A percentile compares a stretch with the other conserved stretches of the same genome.
Conservation (phyloP, 495 filamentous ascomycete species). For the Oidiodendron maius region DNA sequence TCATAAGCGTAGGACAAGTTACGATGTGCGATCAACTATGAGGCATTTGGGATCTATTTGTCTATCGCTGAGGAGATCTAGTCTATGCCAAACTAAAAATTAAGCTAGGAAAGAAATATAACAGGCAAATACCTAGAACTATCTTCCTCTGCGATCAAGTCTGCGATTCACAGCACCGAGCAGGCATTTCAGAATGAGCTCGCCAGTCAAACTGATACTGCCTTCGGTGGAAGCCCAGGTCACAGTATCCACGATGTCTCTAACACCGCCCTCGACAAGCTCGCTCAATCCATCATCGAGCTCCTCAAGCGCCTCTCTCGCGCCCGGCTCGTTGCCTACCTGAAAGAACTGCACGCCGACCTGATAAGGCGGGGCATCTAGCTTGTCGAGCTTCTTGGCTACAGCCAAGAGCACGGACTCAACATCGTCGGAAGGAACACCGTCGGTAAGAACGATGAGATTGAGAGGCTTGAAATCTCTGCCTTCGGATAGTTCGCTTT, state of each 20-base stretch:
- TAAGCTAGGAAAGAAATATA: too few species aligned
- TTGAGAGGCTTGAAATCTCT: conserved; percentile 74
- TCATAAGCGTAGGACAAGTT: too few species aligned
- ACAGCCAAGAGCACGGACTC: conserved; percentile 62
- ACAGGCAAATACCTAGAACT: too few species aligned
- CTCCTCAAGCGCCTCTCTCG: conserved; percentile 57
- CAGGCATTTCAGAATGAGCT: conserved; percentile 32
- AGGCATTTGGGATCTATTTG: too few species aligned
- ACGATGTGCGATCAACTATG: too few species aligned
- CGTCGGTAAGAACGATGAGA: conserved; percentile 92
- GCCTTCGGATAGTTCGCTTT: conserved; percentile 35
- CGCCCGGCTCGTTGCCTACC: conserved; percentile 69
- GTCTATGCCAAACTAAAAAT: too few species aligned
- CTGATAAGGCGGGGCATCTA: conserved; percentile 75
- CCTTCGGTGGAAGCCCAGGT: conserved; percentile 51
- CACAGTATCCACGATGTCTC: conserved; percentile 95
- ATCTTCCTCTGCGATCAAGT: conserved; percentile 48
- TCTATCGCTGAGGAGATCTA: too few species aligned
- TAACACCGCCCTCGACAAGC: conserved; percentile 42
- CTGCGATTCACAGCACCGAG: conserved; percentile 66
- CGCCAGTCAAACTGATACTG: conserved; percentile 40
- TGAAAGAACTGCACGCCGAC: conserved; percentile 97
- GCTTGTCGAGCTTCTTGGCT: conserved; percentile 64
- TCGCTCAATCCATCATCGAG: conserved; percentile 72
- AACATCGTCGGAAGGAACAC: conserved; percentile 71